A percentile compares a stretch with the other conserved stretches of the same genome.
Evolutionary conservation across 2,329 filamentous ascomycete genomes (phyloP).

Genomic region (Chaetoscypha palmicola): DNA sequence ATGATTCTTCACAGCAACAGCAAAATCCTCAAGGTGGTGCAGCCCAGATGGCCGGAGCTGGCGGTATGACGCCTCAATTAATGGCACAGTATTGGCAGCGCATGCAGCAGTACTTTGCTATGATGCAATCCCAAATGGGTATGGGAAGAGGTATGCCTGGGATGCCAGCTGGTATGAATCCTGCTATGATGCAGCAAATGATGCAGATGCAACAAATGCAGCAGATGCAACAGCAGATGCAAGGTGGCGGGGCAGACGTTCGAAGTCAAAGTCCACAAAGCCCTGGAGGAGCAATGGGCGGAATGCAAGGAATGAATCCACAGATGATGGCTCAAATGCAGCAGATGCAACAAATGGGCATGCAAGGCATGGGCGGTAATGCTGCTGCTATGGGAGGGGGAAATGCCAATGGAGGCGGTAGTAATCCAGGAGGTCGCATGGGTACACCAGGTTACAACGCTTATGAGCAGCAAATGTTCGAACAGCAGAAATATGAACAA

Average conservation of each 20-base stretch:
- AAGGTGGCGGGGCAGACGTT: conserved; percentile 22
- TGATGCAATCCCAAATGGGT: conserved; percentile 91
- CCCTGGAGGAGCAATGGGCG: conserved; percentile 25
- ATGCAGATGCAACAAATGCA: conserved; percentile 53
- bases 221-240: conserved; percentile 37
- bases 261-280: conserved; percentile 31
- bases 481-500: conserved; percentile 72
- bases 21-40: conserved; percentile 28
- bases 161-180: conserved; percentile 61
- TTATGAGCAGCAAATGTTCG: conserved; percentile 66
- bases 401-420: conserved; percentile 27
- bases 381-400: conserved; percentile 3
- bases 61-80: conserved; percentile 85
- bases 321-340: conserved; percentile 51
- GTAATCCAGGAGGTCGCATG: conserved; percentile 36
- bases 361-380: conserved; percentile 33
- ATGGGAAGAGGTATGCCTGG: conserved; percentile 62
- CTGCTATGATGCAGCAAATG: conserved; percentile 71
- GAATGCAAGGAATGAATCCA: conserved; percentile 32
- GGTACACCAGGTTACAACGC: conserved; percentile 42
- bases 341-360: conserved; percentile 42
- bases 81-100: conserved; percentile 98
- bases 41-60: conserved; percentile 33
- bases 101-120: conserved; percentile 94
- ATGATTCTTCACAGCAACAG: conserved; percentile 39